These are phyloP conservation scores for Penicillium sp. DNA, from an alignment of 2,329 filamentous ascomycete species.

Conservation along the genomic window DNA sequence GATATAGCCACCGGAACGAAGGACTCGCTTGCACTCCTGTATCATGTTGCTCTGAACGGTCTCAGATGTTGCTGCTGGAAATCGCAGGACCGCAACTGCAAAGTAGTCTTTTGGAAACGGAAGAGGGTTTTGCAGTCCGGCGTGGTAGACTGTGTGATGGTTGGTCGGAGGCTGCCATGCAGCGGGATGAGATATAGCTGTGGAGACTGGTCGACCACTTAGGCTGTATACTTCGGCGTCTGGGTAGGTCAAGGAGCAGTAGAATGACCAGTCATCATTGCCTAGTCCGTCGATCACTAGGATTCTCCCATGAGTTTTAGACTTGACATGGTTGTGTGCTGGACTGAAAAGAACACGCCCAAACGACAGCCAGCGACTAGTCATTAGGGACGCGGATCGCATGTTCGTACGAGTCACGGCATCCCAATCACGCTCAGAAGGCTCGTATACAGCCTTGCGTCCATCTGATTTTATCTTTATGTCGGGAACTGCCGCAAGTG, in stretches of 20 bases:
- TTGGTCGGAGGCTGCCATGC: conserved; percentile 49
- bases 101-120: conserved; percentile 55
- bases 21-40: conserved; percentile 54
- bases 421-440: conserved; percentile 48
- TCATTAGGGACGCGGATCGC: conserved; percentile 56
- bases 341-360: conserved; percentile 56
- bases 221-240: conserved; percentile 51
- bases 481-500: conserved; percentile 27
- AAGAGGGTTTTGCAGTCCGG: conserved; percentile 45
- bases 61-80: conserved; percentile 52
- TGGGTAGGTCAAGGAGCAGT: conserved; percentile 55
- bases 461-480: conserved; percentile 31
- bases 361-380: conserved; percentile 56
- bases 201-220: conserved; percentile 38
- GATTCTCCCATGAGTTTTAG: conserved; percentile 46
- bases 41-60: conserved; percentile 48
- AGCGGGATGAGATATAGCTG: conserved; percentile 41
- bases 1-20: conserved; percentile 54
- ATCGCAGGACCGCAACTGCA: conserved; percentile 50
- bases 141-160: conserved; percentile 48
- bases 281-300: conserved; percentile 55
- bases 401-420: conserved; percentile 51
- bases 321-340: conserved; percentile 50
- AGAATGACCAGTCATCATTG: conserved; percentile 59
- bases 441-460: conserved; percentile 41